Evolutionary conservation across 75 land plant species (phyloP).

Genomic region (Pseudotsuga menziesii): DNA sequence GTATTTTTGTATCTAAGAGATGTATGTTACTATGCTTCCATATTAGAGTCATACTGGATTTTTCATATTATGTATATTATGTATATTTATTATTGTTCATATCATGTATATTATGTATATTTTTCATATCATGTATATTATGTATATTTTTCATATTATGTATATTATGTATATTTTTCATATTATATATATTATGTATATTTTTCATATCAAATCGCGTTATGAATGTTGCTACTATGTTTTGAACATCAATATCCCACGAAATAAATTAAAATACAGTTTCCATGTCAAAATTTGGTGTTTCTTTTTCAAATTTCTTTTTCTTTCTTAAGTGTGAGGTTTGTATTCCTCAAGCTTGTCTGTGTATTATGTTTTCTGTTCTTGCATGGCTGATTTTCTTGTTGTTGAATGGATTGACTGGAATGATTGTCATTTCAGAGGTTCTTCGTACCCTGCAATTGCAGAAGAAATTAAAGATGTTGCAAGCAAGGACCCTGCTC

Average conservation of each 20-base stretch:
- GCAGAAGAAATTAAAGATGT: conserved; percentile 82
- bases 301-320: background rate
- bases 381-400: conserved; percentile 28
- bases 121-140: too few relatives aligned
- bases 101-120: too few relatives aligned
- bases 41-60: too few relatives aligned
- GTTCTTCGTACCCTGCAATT: conserved; percentile 70
- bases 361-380: background rate
- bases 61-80: too few relatives aligned
- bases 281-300: background rate
- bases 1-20: too few relatives aligned
- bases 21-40: too few relatives aligned
- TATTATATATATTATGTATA: too few relatives aligned
- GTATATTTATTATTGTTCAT: too few relatives aligned
- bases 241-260: background rate
- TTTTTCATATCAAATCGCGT: too few relatives aligned
- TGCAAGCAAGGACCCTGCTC: conserved; percentile 85
- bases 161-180: too few relatives aligned
- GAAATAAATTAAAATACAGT: background rate
- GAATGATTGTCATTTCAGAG: conserved; percentile 74
- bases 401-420: conserved; percentile 48
- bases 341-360: background rate
- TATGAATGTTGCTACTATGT: background rate
- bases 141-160: too few relatives aligned
- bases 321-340: background rate